Evolutionary conservation across 768 basidiomycete species (phyloP), one percentile per base, ranked within the genome.

Genomic region (Phlebiopsis gigantea): DNA sequence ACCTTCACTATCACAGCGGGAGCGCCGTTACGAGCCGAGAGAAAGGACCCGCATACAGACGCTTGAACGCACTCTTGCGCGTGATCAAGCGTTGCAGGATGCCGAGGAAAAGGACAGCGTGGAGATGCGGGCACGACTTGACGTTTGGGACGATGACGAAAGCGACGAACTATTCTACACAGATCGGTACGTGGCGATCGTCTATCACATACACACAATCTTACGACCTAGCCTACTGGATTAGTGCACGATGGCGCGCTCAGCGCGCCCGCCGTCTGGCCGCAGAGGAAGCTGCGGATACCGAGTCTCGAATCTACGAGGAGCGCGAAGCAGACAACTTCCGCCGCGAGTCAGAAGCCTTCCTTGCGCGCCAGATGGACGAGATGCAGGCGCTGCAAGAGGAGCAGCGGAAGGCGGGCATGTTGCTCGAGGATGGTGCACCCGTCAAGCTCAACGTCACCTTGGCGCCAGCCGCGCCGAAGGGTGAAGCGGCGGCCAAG

Each of bases 101-200:
- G 84, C 84, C 10, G 88, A 94, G 68, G 88, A 90, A 25, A 83
- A 86, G 7, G 90, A 93, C 62, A 79, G 83, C 6, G 68, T 84
- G 14, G 91, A 96, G 66, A 88, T 91, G 79, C 82, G 86, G 26
- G 80, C 84, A 6, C 80, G 85, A 1, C 80, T 94, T 54, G 92
- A 95, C 62, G 78, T 95, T 5, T 93, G 93, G 85, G 92, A 96
- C 65, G 90, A 92, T 58, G 95, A 96, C 57, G 87, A 91, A 64
- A 95, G 93, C 55, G 88, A 95, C 61, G 97, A 99, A 63, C 67
- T 84, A 28, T 99, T 95, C 74, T 96, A 95, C 65, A 79, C 88
- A 45, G 97, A 98, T 68, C 82, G 94, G 91, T 92, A 61, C 48
- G 85, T 64, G 17, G 30, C 19, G 14, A 12, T 48, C 49, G 22